Base-by-base conservation (phyloP, 768 basidiomycete species). In the Kwoniella sp. region DNA sequence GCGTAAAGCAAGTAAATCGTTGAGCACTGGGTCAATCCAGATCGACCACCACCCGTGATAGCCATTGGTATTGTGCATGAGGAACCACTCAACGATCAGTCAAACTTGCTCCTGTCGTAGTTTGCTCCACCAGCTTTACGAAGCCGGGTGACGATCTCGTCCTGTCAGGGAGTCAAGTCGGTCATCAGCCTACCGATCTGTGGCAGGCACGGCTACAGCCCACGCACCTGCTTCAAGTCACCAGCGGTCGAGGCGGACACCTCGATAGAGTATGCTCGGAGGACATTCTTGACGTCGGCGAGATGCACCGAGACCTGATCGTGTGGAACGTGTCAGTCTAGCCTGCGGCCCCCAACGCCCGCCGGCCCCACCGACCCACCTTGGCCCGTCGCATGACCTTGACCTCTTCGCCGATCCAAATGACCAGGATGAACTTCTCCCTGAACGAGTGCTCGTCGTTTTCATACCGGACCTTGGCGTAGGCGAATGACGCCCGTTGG, bases 361-460 rank as follows among this genome's bases (percentile, higher is more conserved):
- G 37, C 37, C 37, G 37, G 15, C 10, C 20, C 19, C 37, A 17
- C 20, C 11, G 0, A 63, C 54, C 46, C 32, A 88, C 87, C 83
- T 89, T 92, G 36, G 85, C 91, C 77, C 84, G 86, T 56, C 91
- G 81, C 90, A 93, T 89, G 58, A 91, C 80, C 77, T 89, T 90
- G 76, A 88, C 71, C 22, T 73, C 67, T 31, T 67, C 62, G 1
- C 74, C 74, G 39, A 75, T 72, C 67, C 70, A 75, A 17, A 70
- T 65, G 38, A 75, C 63, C 45, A 75, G 55, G 38, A 68, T 57
- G 54, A 76, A 77, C 80, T 93, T 95, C 79, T 92, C 87, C 53
- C 91, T 82, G 59, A 70, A 73, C 3, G 59, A 60, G 53, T 71
- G 66, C 31, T 71, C 71, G 50, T 73, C 70, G 39, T 74, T 71